Evolutionary conservation across 495 filamentous ascomycete genomes (phyloP).

Genomic region (Chaetomidium leptoderma): DNA sequence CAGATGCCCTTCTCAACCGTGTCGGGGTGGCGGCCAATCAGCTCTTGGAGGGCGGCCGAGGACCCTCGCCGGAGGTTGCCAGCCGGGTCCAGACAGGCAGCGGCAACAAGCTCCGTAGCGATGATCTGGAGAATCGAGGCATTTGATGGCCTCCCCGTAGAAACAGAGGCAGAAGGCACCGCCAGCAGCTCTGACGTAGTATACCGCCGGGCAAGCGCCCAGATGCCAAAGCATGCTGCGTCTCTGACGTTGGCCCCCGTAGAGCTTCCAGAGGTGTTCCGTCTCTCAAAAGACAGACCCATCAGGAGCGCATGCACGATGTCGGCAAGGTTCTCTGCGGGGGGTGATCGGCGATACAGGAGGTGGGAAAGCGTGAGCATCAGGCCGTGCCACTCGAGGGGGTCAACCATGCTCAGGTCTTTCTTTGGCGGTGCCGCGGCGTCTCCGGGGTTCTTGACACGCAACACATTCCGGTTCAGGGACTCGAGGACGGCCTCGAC

Average conservation of each 20-base stretch:
- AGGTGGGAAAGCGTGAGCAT: slow-evolving; percentile 83
- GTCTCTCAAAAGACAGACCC: slow-evolving; percentile 80
- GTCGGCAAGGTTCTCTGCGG: slow-evolving; percentile 58
- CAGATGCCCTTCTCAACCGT: slow-evolving; percentile 73
- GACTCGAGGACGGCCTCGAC: slow-evolving; percentile 76
- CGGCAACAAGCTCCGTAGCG: slow-evolving; percentile 71
- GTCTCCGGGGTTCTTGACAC: slow-evolving; percentile 39
- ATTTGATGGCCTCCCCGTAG: neutral
- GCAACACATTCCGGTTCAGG: slow-evolving; percentile 73
- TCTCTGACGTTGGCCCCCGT: slow-evolving; percentile 93
- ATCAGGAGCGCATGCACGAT: slow-evolving; percentile 67
- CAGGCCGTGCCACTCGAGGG: slow-evolving; percentile 85
- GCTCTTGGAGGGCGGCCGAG: slow-evolving; percentile 89
- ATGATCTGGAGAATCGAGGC: slow-evolving; percentile 66
- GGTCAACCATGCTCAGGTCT: slow-evolving; percentile 68
- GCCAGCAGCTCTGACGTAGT: slow-evolving; percentile 69
- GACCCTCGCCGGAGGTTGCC: slow-evolving; percentile 90
- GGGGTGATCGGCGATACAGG: slow-evolving; percentile 71
- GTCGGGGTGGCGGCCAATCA: slow-evolving; percentile 88
- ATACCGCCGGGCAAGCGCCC: slow-evolving; percentile 86
- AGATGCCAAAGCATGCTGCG: slow-evolving; percentile 92
- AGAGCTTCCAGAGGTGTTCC: slow-evolving; percentile 71
- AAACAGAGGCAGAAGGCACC: slow-evolving; percentile 44
- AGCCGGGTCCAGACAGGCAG: slow-evolving; percentile 80
- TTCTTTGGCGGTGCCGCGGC: slow-evolving; percentile 38